Conservation (phyloP, 2,329 filamentous ascomycete species). For the Talaromyces sp. region DNA sequence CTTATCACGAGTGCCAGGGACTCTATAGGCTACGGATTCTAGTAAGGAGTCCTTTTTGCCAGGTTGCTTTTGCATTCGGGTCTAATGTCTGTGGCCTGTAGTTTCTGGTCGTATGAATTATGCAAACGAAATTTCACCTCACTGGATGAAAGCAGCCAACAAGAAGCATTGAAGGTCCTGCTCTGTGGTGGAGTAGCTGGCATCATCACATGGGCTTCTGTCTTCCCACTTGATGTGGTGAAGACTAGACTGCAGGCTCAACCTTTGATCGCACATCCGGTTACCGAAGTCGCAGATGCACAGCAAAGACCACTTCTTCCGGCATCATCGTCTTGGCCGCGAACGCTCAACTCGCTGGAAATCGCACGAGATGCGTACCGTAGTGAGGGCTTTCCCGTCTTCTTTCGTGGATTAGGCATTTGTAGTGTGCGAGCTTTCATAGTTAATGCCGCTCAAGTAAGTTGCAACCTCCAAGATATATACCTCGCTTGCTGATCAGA, state of each 20-base stretch:
- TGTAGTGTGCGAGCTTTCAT: slow-evolving; percentile 86
- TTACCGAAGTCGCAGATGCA: slow-evolving; percentile 26
- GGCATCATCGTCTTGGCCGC: slow-evolving; percentile 21
- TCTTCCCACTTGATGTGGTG: slow-evolving; percentile 88
- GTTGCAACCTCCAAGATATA: slow-evolving; percentile 21
- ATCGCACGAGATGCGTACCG: slow-evolving; percentile 67
- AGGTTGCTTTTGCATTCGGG: neutral
- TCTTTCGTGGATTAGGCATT: slow-evolving; percentile 73
- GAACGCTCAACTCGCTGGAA: slow-evolving; percentile 56
- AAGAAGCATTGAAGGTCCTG: slow-evolving; percentile 63
- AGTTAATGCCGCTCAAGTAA: slow-evolving; percentile 79
- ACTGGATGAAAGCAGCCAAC: slow-evolving; percentile 47
- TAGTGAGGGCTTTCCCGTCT: slow-evolving; percentile 60
- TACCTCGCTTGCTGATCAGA: slow-evolving; percentile 8
- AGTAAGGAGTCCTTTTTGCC: slow-evolving; percentile 50
- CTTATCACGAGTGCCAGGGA: slow-evolving; percentile 78
- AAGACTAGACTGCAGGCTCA: slow-evolving; percentile 91
- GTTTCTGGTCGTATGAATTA: slow-evolving; percentile 87
- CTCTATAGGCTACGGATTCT: slow-evolving; percentile 92
- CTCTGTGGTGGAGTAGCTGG: slow-evolving; percentile 86
- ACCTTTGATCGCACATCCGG: slow-evolving; percentile 30
- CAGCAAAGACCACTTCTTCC: slow-evolving; percentile 25
- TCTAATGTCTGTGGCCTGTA: slow-evolving; percentile 27
- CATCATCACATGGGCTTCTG: slow-evolving; percentile 81
- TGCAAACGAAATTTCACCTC: slow-evolving; percentile 60